Evolutionary conservation across 441 rosid genomes (phyloP), one percentile per base, ranked within the genome.

Genomic region (Erodium trifolium): DNA sequence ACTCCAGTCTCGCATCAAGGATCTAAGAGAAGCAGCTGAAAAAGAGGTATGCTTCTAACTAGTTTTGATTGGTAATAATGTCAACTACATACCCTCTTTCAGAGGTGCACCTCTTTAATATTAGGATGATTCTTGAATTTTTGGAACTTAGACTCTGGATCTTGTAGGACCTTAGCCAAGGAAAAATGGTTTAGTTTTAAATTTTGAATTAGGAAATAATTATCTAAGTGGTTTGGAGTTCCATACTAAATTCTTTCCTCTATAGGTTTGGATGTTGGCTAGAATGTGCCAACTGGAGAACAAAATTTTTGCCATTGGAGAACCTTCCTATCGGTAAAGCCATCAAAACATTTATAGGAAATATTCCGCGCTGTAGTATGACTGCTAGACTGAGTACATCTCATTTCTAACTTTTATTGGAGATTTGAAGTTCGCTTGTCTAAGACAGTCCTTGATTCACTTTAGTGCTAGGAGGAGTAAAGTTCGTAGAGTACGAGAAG

Each of bases 211-310:
- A 34, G 4, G 37, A 34, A 60, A 43, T 43, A 43, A 9, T 43
- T 14, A 53, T 14, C 18, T 53, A n/a, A 51, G 18, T 51, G 59
- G 59, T 51, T 51, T 51, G 17, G 6, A 51, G n/a, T 51, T 51
- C 16, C 59, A 2, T 51, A 16, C 6, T 14, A 53, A 53, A 53
- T 14, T 59, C 66, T 77, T 75, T 72, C 74, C 11, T 47, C 37
- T 19, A 51, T 74, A 93, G 99, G 90, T 88, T 18, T 91, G 95
- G 97, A 89, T 89, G 96, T 80, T 93, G 81, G 96, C 95, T 82
- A 83, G 96, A 78, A 87, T 89, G 92, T 89, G 93, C 77, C 99
- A 88, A 80, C 88, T 93, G 64, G 97, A 93, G 85, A 93, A 93
- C 90, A 93, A 93, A 85, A 93, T 91, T 68, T 84, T 84, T 76